A percentile compares a stretch with the other conserved stretches of the same genome.
Evolutionary conservation across 2,329 filamentous ascomycete genomes (phyloP).

Genomic region (Metarhizium brunneum): DNA sequence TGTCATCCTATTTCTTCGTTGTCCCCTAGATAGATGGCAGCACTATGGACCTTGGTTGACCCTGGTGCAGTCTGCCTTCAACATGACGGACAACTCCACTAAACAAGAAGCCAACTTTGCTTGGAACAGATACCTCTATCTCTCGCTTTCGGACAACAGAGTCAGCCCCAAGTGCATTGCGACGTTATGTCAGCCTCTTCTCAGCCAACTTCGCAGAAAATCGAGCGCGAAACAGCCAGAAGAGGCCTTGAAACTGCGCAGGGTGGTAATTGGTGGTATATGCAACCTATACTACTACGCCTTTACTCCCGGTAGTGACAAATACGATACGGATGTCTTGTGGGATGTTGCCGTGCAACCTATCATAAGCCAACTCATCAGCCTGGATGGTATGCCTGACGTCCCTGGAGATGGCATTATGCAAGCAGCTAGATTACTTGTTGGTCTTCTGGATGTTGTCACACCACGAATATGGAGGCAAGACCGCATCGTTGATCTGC

Average conservation of each 20-base stretch:
- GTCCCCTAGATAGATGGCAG: slow-evolving; percentile 58
- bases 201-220: slow-evolving; percentile 59
- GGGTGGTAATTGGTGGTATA: slow-evolving; percentile 56
- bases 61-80: slow-evolving; percentile 76
- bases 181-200: slow-evolving; percentile 56
- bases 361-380: slow-evolving; percentile 50
- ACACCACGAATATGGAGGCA: slow-evolving; percentile 61
- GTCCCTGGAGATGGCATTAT: slow-evolving; percentile 40
- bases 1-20: slow-evolving; percentile 68
- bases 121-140: slow-evolving; percentile 78
- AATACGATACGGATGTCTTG: slow-evolving; percentile 58
- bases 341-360: slow-evolving; percentile 70
- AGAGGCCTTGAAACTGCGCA: slow-evolving; percentile 38
- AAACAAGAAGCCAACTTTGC: slow-evolving; percentile 72
- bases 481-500: slow-evolving; percentile 54
- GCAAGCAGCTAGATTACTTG: slow-evolving; percentile 59
- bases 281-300: slow-evolving; percentile 77
- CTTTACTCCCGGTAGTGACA: slow-evolving; percentile 59
- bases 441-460: slow-evolving; percentile 56
- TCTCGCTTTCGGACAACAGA: slow-evolving; percentile 55
- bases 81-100: slow-evolving; percentile 60
- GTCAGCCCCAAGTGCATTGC: slow-evolving; percentile 30
- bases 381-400: slow-evolving; percentile 23
- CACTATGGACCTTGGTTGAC: slow-evolving; percentile 66
- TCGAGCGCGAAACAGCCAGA: slow-evolving; percentile 46